Conservation (phyloP, 768 basidiomycete species). For the Cyclocybe aegerita region DNA sequence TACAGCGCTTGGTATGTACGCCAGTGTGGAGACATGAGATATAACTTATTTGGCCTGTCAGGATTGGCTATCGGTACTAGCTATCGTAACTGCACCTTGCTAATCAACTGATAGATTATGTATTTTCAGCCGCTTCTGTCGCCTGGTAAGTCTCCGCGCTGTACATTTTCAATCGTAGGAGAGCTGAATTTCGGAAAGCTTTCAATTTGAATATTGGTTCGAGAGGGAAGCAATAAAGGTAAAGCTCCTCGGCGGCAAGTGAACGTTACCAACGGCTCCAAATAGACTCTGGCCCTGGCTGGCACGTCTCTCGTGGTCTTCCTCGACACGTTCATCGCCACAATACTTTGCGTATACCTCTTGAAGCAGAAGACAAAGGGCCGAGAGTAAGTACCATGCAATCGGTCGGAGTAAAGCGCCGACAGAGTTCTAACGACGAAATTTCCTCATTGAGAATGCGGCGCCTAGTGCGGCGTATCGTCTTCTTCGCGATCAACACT, state of each 20-base stretch:
- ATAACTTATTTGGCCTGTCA: neutral
- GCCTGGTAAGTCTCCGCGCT: conserved; percentile 11
- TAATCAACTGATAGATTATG: neutral
- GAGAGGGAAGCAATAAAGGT: conserved; percentile 2
- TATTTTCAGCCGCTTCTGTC: neutral
- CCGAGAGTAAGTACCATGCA: neutral
- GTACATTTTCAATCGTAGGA: too few species aligned
- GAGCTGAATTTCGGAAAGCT: neutral
- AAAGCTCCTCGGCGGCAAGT: neutral
- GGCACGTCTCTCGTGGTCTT: conserved; percentile 11
- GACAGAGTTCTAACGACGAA: neutral
- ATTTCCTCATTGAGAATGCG: neutral
- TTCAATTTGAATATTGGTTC: conserved; percentile 8
- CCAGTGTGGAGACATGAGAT: too few species aligned
- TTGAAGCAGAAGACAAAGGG: conserved; percentile 10
- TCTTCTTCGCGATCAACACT: conserved; percentile 14
- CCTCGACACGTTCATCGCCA: conserved; percentile 11
- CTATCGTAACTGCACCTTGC: neutral
- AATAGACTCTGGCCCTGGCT: conserved; percentile 12
- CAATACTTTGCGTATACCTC: conserved; percentile 13
- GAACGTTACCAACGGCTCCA: neutral
- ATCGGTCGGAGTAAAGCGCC: neutral
- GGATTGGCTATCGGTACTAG: neutral
- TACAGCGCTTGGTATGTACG: conserved; percentile 1
- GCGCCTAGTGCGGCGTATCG: conserved; percentile 3